phyloP scores from a whole-genome alignment of 495 filamentous ascomycete species.

The Lasiosphaeris hirsuta region DNA sequence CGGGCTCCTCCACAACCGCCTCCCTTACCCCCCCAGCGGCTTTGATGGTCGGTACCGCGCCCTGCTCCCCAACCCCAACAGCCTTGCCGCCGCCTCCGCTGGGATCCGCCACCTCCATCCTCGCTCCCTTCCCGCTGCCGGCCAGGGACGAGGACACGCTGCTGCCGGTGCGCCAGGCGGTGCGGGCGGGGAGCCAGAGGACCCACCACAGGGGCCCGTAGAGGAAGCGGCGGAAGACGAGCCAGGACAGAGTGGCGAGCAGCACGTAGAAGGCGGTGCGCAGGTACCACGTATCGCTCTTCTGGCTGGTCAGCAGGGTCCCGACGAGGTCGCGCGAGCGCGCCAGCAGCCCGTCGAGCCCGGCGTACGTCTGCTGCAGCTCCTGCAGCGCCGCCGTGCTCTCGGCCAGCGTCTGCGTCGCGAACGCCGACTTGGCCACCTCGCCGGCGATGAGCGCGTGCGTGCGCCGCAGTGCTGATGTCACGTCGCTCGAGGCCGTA shows the following conservation, averaged over 20 bases:
- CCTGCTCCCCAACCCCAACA: slow-evolving; percentile 46
- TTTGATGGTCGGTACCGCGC: slow-evolving; percentile 44
- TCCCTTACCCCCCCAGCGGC: slow-evolving; percentile 19
- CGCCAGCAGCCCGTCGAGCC: slow-evolving; percentile 70
- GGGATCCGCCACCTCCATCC: slow-evolving; percentile 27
- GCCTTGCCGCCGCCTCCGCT: slow-evolving; percentile 19
- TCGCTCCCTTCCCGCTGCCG: slow-evolving; percentile 27
- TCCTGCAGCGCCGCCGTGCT: slow-evolving; percentile 76
- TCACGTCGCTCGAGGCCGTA: slow-evolving; percentile 77
- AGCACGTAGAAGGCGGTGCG: slow-evolving; percentile 83
- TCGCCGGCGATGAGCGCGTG: slow-evolving; percentile 80
- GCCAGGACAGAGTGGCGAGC: slow-evolving; percentile 71
- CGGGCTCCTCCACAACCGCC: slow-evolving; percentile 15
- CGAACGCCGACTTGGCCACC: slow-evolving; percentile 79
- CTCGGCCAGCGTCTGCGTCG: slow-evolving; percentile 77
- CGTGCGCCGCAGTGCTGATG: slow-evolving; percentile 75
- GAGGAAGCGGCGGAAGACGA: slow-evolving; percentile 76
- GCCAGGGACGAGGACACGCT: slow-evolving; percentile 43
- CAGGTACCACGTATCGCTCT: slow-evolving; percentile 96
- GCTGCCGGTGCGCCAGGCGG: slow-evolving; percentile 48
- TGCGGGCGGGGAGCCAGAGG: slow-evolving; percentile 71
- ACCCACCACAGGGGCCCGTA: slow-evolving; percentile 92
- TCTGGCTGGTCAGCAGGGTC: slow-evolving; percentile 78
- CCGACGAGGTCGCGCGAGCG: slow-evolving; percentile 70
- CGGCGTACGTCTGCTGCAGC: slow-evolving; percentile 73